Evolutionary conservation across 2,329 filamentous ascomycete species (phyloP), one percentile per base, ranked within the genome.

Genomic region (Calonectria pseudoturangicola): DNA sequence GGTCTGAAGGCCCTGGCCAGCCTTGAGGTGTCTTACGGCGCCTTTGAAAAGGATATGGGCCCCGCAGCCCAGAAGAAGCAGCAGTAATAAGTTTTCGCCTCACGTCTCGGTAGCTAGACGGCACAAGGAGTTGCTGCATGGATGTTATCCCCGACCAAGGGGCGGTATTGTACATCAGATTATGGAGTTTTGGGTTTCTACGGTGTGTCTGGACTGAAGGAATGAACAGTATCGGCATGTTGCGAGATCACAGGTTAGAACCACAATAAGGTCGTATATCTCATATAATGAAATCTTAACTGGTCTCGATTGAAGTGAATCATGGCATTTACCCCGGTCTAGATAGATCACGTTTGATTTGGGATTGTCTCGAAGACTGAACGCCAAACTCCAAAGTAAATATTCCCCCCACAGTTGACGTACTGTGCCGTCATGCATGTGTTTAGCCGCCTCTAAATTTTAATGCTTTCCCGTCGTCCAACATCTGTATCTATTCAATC

Each of bases 21-120:
- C 77, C 88, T 99, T 21, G 89, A 98, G 83, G 95, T 98, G 36
- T 94, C 95, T 1, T 98, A 98, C 83, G 95, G 94, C 75, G 95
- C 97, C 2, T 99, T 98, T 82, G 96, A 97, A 83, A 98, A 98
- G 88, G 96, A 98, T 79, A 98, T 95, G 88, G 95, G 95, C 0
- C 94, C 95, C n/a, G 88, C 92, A 45, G 93, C 93, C 39, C 94
- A 97, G 85, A 98, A 96, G 91, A 98, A 95, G 87, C 82, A 85
- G 74, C 78, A 85, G 76, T 83, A 81, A 79, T 77, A 60, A 41
- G 30, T 68, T 51, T 50, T 62, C 48, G 51, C 15, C 39, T 28
- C 28, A 39, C 54, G 47, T 21, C 56, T 51, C 43, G 73, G 65
- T 64, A 68, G 43, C 54, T 50, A 45, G 47, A 36, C 27, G 41